A percentile compares a stretch with the other conserved stretches of the same genome.
Conservation (phyloP, 768 basidiomycete genomes). For the Amanita molliuscula region DNA sequence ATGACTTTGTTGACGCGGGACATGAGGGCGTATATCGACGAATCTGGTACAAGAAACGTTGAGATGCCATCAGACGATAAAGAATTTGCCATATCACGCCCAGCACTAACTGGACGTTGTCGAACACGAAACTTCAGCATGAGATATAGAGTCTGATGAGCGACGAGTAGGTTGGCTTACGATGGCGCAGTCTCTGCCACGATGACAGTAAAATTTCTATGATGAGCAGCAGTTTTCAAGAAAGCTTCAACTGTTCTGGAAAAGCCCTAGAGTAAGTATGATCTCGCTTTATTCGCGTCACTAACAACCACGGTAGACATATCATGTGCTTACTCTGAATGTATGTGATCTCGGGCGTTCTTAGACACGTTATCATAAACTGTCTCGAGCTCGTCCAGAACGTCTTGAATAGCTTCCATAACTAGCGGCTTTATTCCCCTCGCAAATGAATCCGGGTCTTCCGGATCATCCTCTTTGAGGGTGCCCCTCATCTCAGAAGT, state of each 20-base stretch:
- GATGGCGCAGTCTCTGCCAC: conserved; percentile 93
- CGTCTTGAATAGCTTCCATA: conserved; percentile 95
- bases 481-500: conserved; percentile 41
- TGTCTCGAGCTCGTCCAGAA: conserved; percentile 91
- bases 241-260: conserved; percentile 93
- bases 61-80: conserved; percentile 78
- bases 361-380: conserved; percentile 93
- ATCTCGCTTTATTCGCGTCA: conserved; percentile 5
- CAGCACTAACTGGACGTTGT: conserved; percentile 53
- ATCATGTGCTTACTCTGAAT: conserved; percentile 73
- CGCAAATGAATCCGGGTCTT: conserved; percentile 75
- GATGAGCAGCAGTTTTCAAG: conserved; percentile 81
- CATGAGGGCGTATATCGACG: conserved; percentile 91
- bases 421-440: conserved; percentile 80
- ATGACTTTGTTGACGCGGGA: conserved; percentile 96
- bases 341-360: conserved; percentile 92
- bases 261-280: conserved; percentile 80
- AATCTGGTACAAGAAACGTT: conserved; percentile 95
- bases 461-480: conserved; percentile 58
- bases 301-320: neutral
- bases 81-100: conserved; percentile 75
- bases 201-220: conserved; percentile 91
- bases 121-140: neutral
- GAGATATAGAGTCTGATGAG: neutral
- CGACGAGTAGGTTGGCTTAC: conserved; percentile 44